Evolutionary conservation across 1,284 basidiomycete species (phyloP).

Genomic region (Anthracocystis panici-leucophaei): DNA sequence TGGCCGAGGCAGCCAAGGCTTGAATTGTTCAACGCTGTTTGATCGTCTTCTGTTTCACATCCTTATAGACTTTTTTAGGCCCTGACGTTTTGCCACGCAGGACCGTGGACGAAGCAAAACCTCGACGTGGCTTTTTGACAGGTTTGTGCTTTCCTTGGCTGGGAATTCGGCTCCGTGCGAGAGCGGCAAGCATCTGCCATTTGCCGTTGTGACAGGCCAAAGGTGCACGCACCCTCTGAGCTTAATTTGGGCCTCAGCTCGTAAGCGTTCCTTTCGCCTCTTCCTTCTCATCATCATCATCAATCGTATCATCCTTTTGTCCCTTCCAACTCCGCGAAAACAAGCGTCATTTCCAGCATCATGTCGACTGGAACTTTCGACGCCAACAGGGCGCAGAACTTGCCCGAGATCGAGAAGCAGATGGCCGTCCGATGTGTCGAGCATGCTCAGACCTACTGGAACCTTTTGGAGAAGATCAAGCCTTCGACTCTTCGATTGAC

Average conservation of each 20-base stretch:
- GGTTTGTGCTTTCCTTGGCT: slow-evolving; percentile 3
- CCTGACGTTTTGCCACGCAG: background rate
- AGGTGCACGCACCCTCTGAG: slow-evolving; percentile 7
- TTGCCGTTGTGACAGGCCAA: background rate
- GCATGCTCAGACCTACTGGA: slow-evolving; percentile 88
- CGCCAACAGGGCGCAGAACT: slow-evolving; percentile 77
- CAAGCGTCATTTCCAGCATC: slow-evolving; percentile 8
- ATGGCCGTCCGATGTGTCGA: slow-evolving; percentile 89
- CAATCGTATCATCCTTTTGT: background rate
- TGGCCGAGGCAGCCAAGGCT: background rate
- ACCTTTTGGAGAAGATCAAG: slow-evolving; percentile 84
- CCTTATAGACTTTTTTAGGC: background rate
- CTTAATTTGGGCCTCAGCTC: slow-evolving; percentile 10
- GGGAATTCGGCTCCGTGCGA: background rate
- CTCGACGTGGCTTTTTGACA: slow-evolving; percentile 6
- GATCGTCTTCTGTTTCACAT: background rate
- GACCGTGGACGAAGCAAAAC: background rate
- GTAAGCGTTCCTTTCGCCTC: background rate
- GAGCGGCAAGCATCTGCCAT: slow-evolving; percentile 8
- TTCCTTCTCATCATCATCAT: background rate
- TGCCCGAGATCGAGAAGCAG: slow-evolving; percentile 96
- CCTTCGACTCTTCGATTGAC: slow-evolving; percentile 84
- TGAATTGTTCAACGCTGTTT: background rate
- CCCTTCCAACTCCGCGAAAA: background rate
- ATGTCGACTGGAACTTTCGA: slow-evolving; percentile 63